phyloP scores from a whole-genome alignment of 2,329 filamentous ascomycete genomes.

The Epicoccum nigrum region DNA sequence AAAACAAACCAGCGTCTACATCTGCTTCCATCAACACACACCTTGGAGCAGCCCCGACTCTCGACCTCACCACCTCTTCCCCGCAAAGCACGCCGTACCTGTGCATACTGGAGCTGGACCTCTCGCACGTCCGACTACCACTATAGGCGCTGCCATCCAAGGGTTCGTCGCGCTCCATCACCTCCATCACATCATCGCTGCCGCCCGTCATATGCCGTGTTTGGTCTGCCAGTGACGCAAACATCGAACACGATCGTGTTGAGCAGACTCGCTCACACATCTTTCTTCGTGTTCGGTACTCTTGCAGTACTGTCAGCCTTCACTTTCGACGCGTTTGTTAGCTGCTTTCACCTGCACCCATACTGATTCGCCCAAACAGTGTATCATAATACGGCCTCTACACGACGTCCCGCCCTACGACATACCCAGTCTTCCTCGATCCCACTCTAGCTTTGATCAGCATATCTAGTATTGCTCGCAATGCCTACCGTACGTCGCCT shows the following conservation, averaged over 20 bases:
- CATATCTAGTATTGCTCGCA: slow-evolving; percentile 50
- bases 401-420: slow-evolving; percentile 34
- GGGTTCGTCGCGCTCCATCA: slow-evolving; percentile 36
- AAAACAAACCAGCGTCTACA: slow-evolving; percentile 46
- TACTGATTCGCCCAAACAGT: slow-evolving; percentile 42
- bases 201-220: slow-evolving; percentile 40
- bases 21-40: slow-evolving; percentile 43
- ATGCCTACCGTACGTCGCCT: slow-evolving; percentile 63
- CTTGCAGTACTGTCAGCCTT: slow-evolving; percentile 33
- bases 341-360: slow-evolving; percentile 18
- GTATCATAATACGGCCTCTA: slow-evolving; percentile 47
- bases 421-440: slow-evolving; percentile 29
- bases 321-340: slow-evolving; percentile 22
- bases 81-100: slow-evolving; percentile 25
- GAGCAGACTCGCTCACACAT: slow-evolving; percentile 27
- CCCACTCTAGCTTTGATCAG: slow-evolving; percentile 41
- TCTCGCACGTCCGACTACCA: slow-evolving; percentile 36
- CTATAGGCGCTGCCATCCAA: slow-evolving; percentile 34
- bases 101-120: slow-evolving; percentile 43
- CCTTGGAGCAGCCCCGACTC: slow-evolving; percentile 40
- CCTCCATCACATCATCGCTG: slow-evolving; percentile 43
- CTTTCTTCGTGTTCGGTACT: slow-evolving; percentile 25
- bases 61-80: slow-evolving; percentile 25
- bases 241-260: slow-evolving; percentile 32
- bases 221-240: slow-evolving; percentile 36